A percentile compares a stretch with the other conserved stretches of the same genome.
Evolutionary conservation across 1,284 basidiomycete species (phyloP).

Genomic region (Apiotrichum brassicae): DNA sequence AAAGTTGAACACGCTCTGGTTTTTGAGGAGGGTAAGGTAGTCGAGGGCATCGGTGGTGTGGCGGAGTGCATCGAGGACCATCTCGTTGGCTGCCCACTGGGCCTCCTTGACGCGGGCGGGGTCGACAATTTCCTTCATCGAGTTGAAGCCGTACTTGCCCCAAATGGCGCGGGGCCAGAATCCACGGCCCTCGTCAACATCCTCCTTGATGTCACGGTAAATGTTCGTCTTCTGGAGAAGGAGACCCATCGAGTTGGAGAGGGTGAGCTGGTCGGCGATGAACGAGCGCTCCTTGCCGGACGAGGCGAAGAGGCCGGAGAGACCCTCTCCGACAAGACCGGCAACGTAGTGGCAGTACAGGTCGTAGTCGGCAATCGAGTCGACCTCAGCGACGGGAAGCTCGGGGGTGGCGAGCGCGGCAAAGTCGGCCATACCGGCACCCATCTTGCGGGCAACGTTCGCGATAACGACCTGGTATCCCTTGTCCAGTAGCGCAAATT

Average conservation of each 20-base stretch:
- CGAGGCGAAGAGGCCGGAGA: slow-evolving; percentile 82
- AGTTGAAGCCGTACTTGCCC: slow-evolving; percentile 64
- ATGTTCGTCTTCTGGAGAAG: slow-evolving; percentile 98
- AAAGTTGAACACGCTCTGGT: slow-evolving; percentile 93
- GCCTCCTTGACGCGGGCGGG: slow-evolving; percentile 57
- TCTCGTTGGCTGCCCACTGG: slow-evolving; percentile 72
- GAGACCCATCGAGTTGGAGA: slow-evolving; percentile 94
- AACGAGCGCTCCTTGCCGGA: slow-evolving; percentile 75
- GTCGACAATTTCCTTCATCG: slow-evolving; percentile 46
- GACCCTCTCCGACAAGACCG: slow-evolving; percentile 93
- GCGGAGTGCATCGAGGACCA: slow-evolving; percentile 82
- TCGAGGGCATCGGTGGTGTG: slow-evolving; percentile 83
- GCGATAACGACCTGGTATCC: slow-evolving; percentile 79
- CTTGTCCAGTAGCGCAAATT: slow-evolving; percentile 64
- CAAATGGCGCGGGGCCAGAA: slow-evolving; percentile 98
- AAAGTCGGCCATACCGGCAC: slow-evolving; percentile 91
- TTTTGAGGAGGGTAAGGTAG: slow-evolving; percentile 79
- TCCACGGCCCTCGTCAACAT: slow-evolving; percentile 73
- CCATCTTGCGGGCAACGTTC: slow-evolving; percentile 81
- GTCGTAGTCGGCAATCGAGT: slow-evolving; percentile 78
- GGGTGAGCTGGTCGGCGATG: slow-evolving; percentile 73
- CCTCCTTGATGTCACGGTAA: slow-evolving; percentile 91
- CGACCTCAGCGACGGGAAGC: slow-evolving; percentile 60
- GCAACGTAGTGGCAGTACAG: slow-evolving; percentile 99
- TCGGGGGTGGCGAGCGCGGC: slow-evolving; percentile 71